Conservation (phyloP, 2,329 filamentous ascomycete genomes). For the Colletotrichum coccodes region DNA sequence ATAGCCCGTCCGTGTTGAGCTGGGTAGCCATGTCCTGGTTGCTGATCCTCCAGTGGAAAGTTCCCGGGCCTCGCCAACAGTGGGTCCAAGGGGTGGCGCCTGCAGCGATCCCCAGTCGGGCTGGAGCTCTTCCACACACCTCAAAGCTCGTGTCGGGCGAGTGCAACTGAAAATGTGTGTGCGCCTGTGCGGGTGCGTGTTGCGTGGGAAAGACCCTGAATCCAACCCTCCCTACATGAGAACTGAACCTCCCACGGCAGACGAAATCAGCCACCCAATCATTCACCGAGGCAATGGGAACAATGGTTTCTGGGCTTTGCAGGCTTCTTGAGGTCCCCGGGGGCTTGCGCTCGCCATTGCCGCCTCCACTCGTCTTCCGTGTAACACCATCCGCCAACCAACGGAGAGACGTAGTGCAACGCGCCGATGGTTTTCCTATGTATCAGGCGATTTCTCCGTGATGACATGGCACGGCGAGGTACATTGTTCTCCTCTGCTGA, state of each 20-base stretch:
- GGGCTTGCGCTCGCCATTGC: neutral
- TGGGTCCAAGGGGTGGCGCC: conserved; percentile 7
- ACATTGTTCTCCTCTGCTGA: neutral
- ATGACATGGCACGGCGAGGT: conserved; percentile 20
- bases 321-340: neutral
- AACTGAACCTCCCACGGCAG: neutral
- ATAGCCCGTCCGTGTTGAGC: conserved; percentile 15
- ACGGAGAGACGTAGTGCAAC: conserved; percentile 2
- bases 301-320: neutral
- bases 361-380: neutral
- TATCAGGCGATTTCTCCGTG: conserved; percentile 4
- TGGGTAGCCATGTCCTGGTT: conserved; percentile 4
- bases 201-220: neutral
- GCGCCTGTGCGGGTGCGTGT: neutral
- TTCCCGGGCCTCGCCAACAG: conserved; percentile 16
- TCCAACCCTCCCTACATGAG: neutral
- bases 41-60: conserved; percentile 16
- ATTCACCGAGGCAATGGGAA: neutral
- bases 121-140: neutral
- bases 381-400: conserved; percentile 14
- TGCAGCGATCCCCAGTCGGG: conserved; percentile 27
- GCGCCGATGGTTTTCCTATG: conserved; percentile 13
- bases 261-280: neutral
- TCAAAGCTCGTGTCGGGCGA: conserved; percentile 18
- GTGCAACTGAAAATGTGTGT: neutral